Evolutionary conservation across 768 basidiomycete species (phyloP).

Genomic region (Mycena rebaudengoi): DNA sequence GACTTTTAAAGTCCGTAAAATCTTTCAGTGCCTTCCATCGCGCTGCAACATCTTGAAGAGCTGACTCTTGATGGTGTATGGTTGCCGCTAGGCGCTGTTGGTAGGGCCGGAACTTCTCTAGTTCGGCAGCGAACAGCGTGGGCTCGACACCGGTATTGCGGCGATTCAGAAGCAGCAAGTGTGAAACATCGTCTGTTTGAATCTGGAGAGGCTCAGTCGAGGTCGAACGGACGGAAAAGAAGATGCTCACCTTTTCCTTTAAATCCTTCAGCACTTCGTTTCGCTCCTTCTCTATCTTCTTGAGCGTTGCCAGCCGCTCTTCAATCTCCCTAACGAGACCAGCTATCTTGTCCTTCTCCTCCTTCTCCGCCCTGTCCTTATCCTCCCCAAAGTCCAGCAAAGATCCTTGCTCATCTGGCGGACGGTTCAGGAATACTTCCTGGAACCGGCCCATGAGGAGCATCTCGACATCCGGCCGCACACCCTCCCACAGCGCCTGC

Average conservation of each 20-base stretch:
- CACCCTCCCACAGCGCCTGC: conserved; percentile 72
- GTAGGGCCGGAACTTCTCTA: conserved; percentile 95
- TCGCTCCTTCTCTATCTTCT: conserved; percentile 86
- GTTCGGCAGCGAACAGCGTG: conserved; percentile 88
- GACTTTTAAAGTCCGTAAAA: conserved; percentile 76
- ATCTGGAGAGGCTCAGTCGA: conserved; percentile 75
- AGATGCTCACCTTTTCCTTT: conserved; percentile 83
- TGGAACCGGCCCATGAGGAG: conserved; percentile 70
- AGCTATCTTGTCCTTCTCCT: conserved; percentile 72
- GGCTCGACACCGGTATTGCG: conserved; percentile 86
- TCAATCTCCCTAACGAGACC: conserved; percentile 78
- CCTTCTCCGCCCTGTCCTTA: conserved; percentile 60
- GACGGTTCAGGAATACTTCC: conserved; percentile 59
- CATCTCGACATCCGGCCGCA: conserved; percentile 68
- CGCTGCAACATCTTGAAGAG: conserved; percentile 77
- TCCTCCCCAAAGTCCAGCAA: conserved; percentile 71
- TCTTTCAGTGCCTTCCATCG: conserved; percentile 81
- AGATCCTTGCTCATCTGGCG: conserved; percentile 45
- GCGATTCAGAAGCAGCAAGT: conserved; percentile 89
- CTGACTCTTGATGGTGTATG: conserved; percentile 76
- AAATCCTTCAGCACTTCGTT: conserved; percentile 90
- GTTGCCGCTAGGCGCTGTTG: conserved; percentile 85
- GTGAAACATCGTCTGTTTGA: conserved; percentile 96
- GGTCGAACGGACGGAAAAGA: neutral
- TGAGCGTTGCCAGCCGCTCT: conserved; percentile 77